These are phyloP conservation scores for Coemansia sp. DNA, from an alignment of 192 early-diverging fungal species.

Conservation along the genomic window DNA sequence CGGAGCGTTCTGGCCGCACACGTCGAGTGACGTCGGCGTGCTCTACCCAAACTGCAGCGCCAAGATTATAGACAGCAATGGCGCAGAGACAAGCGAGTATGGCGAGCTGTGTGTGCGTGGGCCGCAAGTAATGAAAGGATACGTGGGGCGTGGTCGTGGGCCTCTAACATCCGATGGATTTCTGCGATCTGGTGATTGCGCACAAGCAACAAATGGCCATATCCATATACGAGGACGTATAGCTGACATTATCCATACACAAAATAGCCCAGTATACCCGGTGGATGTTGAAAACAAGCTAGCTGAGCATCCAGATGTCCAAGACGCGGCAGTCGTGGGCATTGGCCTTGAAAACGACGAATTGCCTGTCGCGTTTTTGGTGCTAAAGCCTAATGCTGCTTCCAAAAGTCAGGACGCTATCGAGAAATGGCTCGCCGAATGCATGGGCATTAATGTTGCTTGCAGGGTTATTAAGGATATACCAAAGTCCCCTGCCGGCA, in stretches of 20 bases:
- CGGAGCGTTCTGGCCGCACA: slow-evolving; percentile 11
- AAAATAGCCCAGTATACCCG: slow-evolving; percentile 64
- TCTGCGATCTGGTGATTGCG: slow-evolving; percentile 82
- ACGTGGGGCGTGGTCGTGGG: slow-evolving; percentile 54
- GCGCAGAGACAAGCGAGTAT: slow-evolving; percentile 56
- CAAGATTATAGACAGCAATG: slow-evolving; percentile 49
- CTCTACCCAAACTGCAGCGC: slow-evolving; percentile 32
- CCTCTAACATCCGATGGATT: slow-evolving; percentile 69
- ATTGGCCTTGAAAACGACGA: slow-evolving; percentile 9
- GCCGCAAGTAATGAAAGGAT: slow-evolving; percentile 82
- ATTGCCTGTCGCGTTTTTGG: slow-evolving; percentile 15
- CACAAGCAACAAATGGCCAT: slow-evolving; percentile 57
- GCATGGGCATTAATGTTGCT: not conserved
- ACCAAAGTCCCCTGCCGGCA: slow-evolving; percentile 34
- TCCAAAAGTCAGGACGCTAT: slow-evolving; percentile 4
- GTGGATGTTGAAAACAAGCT: slow-evolving; percentile 75
- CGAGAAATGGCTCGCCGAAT: slow-evolving; percentile 6
- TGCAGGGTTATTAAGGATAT: slow-evolving; percentile 15
- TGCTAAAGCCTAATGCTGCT: slow-evolving; percentile 3
- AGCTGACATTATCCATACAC: slow-evolving; percentile 86
- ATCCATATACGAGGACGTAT: slow-evolving; percentile 66
- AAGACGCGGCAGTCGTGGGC: slow-evolving; percentile 65
- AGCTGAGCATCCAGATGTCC: slow-evolving; percentile 59
- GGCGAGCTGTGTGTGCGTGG: slow-evolving; percentile 85
- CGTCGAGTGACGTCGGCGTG: slow-evolving; percentile 26